phyloP scores from a whole-genome alignment of 2,329 filamentous ascomycete genomes.

The Paramyrothecium sp. region DNA sequence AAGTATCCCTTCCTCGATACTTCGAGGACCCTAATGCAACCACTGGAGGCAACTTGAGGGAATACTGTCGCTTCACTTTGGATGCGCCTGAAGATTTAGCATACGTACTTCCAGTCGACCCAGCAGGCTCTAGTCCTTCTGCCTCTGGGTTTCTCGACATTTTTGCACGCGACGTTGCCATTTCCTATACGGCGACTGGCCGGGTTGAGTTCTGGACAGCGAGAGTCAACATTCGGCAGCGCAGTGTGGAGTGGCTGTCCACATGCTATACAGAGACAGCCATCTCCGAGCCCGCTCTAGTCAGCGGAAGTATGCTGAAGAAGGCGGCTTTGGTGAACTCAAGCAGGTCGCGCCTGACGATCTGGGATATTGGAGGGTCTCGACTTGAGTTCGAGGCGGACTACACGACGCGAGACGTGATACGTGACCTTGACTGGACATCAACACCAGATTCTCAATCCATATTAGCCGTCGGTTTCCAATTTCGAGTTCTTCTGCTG shows the following conservation, averaged over 20 bases:
- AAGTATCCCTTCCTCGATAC: slow-evolving; percentile 61
- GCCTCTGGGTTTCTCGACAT: slow-evolving; percentile 80
- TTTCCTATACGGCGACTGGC: slow-evolving; percentile 77
- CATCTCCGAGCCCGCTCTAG: slow-evolving; percentile 69
- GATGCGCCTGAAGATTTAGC: slow-evolving; percentile 57
- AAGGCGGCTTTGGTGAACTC: slow-evolving; percentile 83
- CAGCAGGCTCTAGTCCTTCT: slow-evolving; percentile 70
- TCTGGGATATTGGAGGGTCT: slow-evolving; percentile 84
- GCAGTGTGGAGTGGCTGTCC: slow-evolving; percentile 73
- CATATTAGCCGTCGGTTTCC: slow-evolving; percentile 88
- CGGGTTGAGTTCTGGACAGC: slow-evolving; percentile 84
- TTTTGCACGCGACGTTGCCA: slow-evolving; percentile 81
- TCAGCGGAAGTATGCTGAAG: slow-evolving; percentile 81
- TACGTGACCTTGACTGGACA: slow-evolving; percentile 91
- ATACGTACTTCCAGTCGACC: slow-evolving; percentile 79
- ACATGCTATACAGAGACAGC: slow-evolving; percentile 82
- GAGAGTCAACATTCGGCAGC: slow-evolving; percentile 60
- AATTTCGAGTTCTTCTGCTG: slow-evolving; percentile 78
- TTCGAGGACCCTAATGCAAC: slow-evolving; percentile 21
- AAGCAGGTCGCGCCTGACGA: slow-evolving; percentile 72
- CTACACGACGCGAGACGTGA: slow-evolving; percentile 70
- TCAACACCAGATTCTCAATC: slow-evolving; percentile 87
- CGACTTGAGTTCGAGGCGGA: slow-evolving; percentile 79
- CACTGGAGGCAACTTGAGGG: slow-evolving; percentile 40
- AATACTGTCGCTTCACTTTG: slow-evolving; percentile 73